Base-by-base conservation (phyloP, 768 basidiomycete genomes). In the Boletus fagicola region DNA sequence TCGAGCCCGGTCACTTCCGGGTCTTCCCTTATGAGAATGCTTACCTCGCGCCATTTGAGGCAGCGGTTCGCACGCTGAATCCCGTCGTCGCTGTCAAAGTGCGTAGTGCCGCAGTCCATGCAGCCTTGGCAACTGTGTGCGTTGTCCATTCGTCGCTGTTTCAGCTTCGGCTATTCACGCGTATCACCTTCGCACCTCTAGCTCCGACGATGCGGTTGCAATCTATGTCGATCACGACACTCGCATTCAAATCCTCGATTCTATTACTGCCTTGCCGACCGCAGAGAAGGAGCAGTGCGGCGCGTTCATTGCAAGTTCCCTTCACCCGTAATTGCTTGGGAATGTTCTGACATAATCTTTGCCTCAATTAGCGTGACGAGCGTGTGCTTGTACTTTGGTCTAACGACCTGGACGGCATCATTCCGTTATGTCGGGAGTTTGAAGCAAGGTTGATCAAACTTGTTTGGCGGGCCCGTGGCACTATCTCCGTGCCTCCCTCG, bases 271-370 rank as follows among this genome's bases (percentile, higher is more conserved):
- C 55, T 76, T 95, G 42, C 83, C 87, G 7, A 80, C 81, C 40
- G 92, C 92, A 8, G 90, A 94, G 68, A 94, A 94, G 75, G 92
- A 94, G 68, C 92, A 94, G 65, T 92, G 88, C 49, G 93, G 86
- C 20, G 93, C 93, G 13, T 95, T 95, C 69, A 80, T 93, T 52
- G 90, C 88, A 69, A 82, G 28, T 42, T 33, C 24, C 12, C 35
- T 47, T 78, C 46, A 48, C 33, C 49, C 2, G 55, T 16, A 28
- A 16, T 48, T 26, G 3, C 33, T 31, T 28, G n/a, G 11, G 12
- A 42, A 49, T n/a, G 40, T 44, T 45, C 46, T 60, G 24, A 54
- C 51, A 35, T 38, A 22, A 44, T 16, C 24, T 15, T 15, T 51
- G 33, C 51, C 54, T 54, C 53, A 35, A 46, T 22, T 64, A 91